Conservation (phyloP, 371 early-diverging fungal genomes). For the Lichtheimia ornata region DNA sequence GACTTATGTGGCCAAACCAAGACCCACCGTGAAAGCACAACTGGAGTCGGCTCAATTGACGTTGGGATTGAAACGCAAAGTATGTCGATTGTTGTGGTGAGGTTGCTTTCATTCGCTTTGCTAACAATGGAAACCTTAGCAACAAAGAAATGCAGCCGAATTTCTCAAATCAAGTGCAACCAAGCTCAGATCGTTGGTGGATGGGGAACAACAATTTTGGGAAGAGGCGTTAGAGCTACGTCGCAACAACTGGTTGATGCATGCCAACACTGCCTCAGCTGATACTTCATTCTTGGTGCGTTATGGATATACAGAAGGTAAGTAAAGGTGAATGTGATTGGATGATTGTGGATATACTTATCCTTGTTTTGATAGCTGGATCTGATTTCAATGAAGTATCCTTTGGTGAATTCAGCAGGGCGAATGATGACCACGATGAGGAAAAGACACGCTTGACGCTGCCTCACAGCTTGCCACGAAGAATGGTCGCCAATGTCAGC, state of each 20-base stretch:
- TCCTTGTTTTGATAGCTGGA: slow-evolving; percentile 33
- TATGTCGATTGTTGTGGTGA: slow-evolving; percentile 1
- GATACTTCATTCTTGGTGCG: slow-evolving; percentile 45
- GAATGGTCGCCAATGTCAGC: slow-evolving; percentile 13
- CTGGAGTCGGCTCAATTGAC: slow-evolving; percentile 63
- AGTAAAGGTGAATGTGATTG: neutral
- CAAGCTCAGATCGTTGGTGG: slow-evolving; percentile 48
- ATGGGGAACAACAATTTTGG: slow-evolving; percentile 71
- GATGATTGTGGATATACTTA: too few relatives aligned
- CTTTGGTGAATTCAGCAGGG: slow-evolving; percentile 33
- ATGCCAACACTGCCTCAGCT: slow-evolving; percentile 38
- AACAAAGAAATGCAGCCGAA: slow-evolving; percentile 62
- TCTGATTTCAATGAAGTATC: slow-evolving; percentile 40
- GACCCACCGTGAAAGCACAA: slow-evolving; percentile 46
- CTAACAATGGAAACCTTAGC: slow-evolving; percentile 24
- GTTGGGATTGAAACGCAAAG: slow-evolving; percentile 66
- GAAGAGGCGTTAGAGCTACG: slow-evolving; percentile 64
- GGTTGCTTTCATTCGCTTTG: neutral
- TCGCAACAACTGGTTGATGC: slow-evolving; percentile 69
- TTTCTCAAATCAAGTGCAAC: slow-evolving; percentile 58
- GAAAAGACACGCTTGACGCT: slow-evolving; percentile 16
- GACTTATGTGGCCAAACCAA: slow-evolving; percentile 57
- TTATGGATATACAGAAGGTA: slow-evolving; percentile 65
- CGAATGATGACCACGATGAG: slow-evolving; percentile 19
- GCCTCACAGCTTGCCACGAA: slow-evolving; percentile 22